Evolutionary conservation across 1,284 basidiomycete genomes (phyloP).

Genomic region (Puccinia horiana): DNA sequence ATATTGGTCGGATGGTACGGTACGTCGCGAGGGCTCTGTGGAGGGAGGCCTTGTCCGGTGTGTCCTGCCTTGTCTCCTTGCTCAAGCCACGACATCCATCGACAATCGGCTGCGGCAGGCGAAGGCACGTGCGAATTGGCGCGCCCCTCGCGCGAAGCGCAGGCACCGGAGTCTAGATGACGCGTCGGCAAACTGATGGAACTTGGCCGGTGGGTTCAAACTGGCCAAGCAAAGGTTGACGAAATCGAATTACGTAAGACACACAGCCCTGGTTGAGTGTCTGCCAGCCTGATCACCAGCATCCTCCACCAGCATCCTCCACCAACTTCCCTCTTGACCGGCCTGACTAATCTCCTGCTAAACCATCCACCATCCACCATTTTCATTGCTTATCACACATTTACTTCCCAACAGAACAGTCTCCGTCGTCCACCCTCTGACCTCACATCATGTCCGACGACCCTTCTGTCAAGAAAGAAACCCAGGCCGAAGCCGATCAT

Average conservation of each 20-base stretch:
- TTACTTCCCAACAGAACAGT: background rate
- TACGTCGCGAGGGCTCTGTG: too few species aligned
- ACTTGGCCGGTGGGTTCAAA: background rate
- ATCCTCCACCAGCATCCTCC: background rate
- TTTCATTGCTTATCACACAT: background rate
- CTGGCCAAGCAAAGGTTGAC: background rate
- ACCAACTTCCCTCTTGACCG: background rate
- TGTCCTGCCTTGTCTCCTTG: too few species aligned
- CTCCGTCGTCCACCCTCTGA: background rate
- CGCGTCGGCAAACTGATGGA: background rate
- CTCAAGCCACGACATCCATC: too few species aligned
- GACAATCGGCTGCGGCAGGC: too few species aligned
- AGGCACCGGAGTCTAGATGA: too few species aligned
- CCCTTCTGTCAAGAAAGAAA: slow-evolving; percentile 47
- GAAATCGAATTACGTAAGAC: background rate
- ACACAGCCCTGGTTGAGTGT: background rate
- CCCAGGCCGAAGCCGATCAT: slow-evolving; percentile 24
- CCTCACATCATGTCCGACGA: slow-evolving; percentile 35
- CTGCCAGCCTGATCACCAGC: background rate
- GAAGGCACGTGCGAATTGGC: too few species aligned
- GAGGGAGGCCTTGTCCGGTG: too few species aligned
- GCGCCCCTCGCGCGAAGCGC: too few species aligned
- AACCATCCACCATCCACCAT: background rate
- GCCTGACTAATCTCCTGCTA: background rate
- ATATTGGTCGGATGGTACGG: too few species aligned